Evolutionary conservation across 805 yeast genomes (phyloP), one percentile per base, ranked within the genome.

Genomic region (Saturnispora zaruensis): DNA sequence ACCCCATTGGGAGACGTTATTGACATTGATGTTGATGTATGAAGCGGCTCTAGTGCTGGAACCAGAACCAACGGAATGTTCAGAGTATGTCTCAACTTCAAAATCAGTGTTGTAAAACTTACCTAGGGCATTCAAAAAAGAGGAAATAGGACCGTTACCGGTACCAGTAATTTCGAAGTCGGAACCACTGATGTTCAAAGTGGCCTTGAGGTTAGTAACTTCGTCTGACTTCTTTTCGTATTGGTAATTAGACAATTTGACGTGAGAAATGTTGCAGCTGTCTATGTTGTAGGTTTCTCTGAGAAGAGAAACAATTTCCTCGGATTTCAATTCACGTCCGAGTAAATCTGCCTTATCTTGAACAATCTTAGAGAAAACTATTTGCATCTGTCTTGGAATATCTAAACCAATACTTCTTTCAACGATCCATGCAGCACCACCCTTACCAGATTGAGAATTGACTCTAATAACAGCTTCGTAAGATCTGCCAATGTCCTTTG

Each of bases 381-480:
- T 78, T 70, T 84, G 91, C 67, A 84, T 69, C 49, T 70, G 71
- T 70, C 88, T 77, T 64, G 91, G 91, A 55, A 84, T 69, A 61
- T 84, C 91, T 57, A 84, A 70, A 54, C 87, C 89, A 57, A 82
- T 68, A 30, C 84, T 71, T 68, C 86, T 75, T 61, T 82, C 75
- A 54, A 84, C 74, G 50, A 84, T 79, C 91, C 91, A 84, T 21
- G 90, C 87, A 43, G 90, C 87, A 66, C 91, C 91, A 63, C 91
- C 91, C 66, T 84, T 84, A 66, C 91, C 91, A n/a, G 87, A 81
- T 69, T 84, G 91, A 21, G 91, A 84, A 70, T 84, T 84, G 60
- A 84, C 90, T 72, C 91, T 75, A 62, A 84, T 84, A 51, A 84
- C 86, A 49, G 89, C 90, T 69, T 84, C 91, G 65, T 84, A 84